Evolutionary conservation across 768 basidiomycete genomes (phyloP), one percentile per base, ranked within the genome.

Genomic region (Tylopilus sp.): DNA sequence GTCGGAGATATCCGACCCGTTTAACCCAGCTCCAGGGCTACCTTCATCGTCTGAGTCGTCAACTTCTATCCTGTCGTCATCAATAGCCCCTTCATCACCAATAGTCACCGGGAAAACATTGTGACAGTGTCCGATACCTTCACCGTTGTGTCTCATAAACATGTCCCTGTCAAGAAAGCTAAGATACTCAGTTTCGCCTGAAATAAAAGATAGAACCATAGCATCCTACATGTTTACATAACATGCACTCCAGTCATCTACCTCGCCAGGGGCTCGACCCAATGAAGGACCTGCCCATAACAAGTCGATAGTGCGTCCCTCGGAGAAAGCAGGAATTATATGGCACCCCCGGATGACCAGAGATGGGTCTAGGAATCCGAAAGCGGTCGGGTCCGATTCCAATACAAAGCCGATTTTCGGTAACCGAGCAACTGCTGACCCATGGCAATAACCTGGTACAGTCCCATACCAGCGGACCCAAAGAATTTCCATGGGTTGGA

Each of bases 381-480:
- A n/a, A 0, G 71, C 54, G 0, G 45, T 16, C 0, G 34, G 24
- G n/a, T 68, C 58, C 11, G 40, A 42, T 3, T 62, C 50, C 0
- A 61, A 59, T 1, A 64, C 43, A 38, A 71, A 73, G 44, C 47
- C 49, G 3, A 73, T 16, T 36, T 56, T 56, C 8, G 58, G 8
- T 28, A 54, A 28, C 63, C 60, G 6, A 67, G 61, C 8, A 28
- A 13, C 17, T 41, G n/a, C 1, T 25, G 26, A 19, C 33, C 55
- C 12, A 46, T 58, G 16, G 30, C 42, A 46, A 36, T 22, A 31
- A 30, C 45, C 9, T 21, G 54, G 47, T 22, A 63, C 54, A 3
- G 24, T 36, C 25, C 64, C 51, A 43, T 63, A 68, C 72, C 74
- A 74, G 4, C 69, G 46, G 0, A 76, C 72, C 65, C 64, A 73